These are phyloP conservation scores for Pezicula radicicola DNA, from an alignment of 2,329 filamentous ascomycete species.

Conservation along the genomic window DNA sequence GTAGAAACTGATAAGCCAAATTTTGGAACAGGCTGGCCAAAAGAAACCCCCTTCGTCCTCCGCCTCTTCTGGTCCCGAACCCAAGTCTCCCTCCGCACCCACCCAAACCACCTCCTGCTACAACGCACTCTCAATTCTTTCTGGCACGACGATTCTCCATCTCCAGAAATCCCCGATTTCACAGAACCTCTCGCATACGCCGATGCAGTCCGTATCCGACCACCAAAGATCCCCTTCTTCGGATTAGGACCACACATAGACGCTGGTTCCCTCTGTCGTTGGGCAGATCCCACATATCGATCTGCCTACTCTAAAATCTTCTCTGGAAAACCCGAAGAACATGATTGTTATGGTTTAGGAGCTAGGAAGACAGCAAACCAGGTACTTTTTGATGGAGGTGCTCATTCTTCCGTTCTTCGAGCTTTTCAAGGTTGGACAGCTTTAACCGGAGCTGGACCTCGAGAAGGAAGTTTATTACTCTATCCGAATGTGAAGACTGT, in stretches of 20 bases:
- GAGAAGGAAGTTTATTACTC: slow-evolving; percentile 36
- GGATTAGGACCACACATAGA: slow-evolving; percentile 42
- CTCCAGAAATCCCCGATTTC: slow-evolving; percentile 21
- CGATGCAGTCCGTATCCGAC: slow-evolving; percentile 36
- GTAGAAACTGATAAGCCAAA: not conserved
- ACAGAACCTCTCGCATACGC: slow-evolving; percentile 35
- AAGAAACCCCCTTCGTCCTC: slow-evolving; percentile 35
- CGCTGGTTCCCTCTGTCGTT: slow-evolving; percentile 38
- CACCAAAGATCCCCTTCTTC: slow-evolving; percentile 34
- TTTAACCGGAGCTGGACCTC: slow-evolving; percentile 30
- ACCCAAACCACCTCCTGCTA: slow-evolving; percentile 34
- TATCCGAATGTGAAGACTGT: slow-evolving; percentile 34
- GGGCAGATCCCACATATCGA: slow-evolving; percentile 36
- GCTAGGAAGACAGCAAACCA: slow-evolving; percentile 32
- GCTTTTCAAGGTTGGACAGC: slow-evolving; percentile 41
- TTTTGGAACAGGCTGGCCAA: slow-evolving; percentile 29
- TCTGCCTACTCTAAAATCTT: slow-evolving; percentile 34
- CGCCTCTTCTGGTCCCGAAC: slow-evolving; percentile 36
- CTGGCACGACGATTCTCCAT: slow-evolving; percentile 31
- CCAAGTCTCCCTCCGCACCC: slow-evolving; percentile 34
- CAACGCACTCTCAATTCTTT: slow-evolving; percentile 35
- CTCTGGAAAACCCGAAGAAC: slow-evolving; percentile 31
- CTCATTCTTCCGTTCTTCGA: slow-evolving; percentile 35
- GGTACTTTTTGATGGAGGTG: slow-evolving; percentile 30
- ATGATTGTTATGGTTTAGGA: slow-evolving; percentile 35